A percentile compares a stretch with the other conserved stretches of the same genome.
Evolutionary conservation across 192 early-diverging fungal species (phyloP).

Genomic region (Backusella tarrabulga): DNA sequence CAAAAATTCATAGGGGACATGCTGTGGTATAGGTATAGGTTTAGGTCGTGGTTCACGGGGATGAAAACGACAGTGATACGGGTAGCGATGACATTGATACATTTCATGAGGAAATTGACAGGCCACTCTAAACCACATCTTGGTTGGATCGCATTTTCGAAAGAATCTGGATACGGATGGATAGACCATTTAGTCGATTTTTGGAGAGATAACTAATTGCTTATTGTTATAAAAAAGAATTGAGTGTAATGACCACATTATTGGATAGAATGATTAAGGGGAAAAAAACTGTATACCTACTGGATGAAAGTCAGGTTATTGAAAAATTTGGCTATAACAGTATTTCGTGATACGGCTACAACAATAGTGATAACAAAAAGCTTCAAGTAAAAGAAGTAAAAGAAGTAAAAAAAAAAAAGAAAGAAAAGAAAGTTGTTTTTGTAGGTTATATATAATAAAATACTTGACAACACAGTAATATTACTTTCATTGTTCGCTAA

Average conservation of each 20-base stretch:
- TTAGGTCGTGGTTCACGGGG: neutral
- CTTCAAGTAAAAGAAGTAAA: neutral
- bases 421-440: neutral
- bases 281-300: neutral
- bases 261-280: neutral
- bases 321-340: neutral
- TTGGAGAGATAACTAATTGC: neutral
- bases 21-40: neutral
- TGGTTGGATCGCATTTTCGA: neutral
- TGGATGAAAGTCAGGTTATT: neutral
- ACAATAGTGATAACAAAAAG: neutral
- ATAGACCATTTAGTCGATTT: neutral
- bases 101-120: neutral
- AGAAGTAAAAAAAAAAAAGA: neutral
- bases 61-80: neutral
- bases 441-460: neutral
- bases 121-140: neutral
- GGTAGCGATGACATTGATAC: neutral
- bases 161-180: neutral
- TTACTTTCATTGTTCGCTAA: neutral
- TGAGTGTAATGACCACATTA: neutral
- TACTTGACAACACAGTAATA: neutral
- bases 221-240: neutral
- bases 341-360: neutral
- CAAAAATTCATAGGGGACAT: neutral